Percentiles rank a stretch among this genome's conserved stretches.
phyloP scores from a whole-genome alignment of 345 rosid species.

The Erysimum cheiranthoides region DNA sequence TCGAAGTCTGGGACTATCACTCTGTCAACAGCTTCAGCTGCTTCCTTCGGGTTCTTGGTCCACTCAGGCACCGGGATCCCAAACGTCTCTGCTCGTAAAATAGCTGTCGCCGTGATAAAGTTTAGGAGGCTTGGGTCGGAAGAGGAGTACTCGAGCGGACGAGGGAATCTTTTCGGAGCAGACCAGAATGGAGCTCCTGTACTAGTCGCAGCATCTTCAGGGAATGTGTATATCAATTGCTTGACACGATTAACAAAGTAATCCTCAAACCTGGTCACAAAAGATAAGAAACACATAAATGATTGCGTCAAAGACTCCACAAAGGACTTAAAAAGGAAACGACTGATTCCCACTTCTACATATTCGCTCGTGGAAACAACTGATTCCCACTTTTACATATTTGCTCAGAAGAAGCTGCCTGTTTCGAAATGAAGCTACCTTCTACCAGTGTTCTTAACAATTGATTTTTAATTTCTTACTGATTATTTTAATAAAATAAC shows the following conservation, averaged over 20 bases:
- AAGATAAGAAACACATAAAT: slow-evolving; percentile 21
- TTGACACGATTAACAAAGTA: slow-evolving; percentile 82
- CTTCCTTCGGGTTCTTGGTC: slow-evolving; percentile 59
- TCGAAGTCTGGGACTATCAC: slow-evolving; percentile 72
- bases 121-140: slow-evolving; percentile 76
- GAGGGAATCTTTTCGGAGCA: slow-evolving; percentile 77
- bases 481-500: neutral
- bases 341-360: neutral
- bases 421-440: neutral
- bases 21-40: slow-evolving; percentile 62
- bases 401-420: too few species aligned
- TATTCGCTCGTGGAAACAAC: neutral
- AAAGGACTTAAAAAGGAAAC: neutral
- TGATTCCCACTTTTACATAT: neutral
- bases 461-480: neutral
- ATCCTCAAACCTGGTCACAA: slow-evolving; percentile 76
- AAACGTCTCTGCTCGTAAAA: slow-evolving; percentile 80
- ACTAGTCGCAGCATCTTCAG: slow-evolving; percentile 83
- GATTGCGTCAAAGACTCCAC: neutral
- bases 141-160: slow-evolving; percentile 65
- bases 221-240: slow-evolving; percentile 80
- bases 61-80: slow-evolving; percentile 83
- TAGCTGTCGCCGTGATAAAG: slow-evolving; percentile 73
- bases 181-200: slow-evolving; percentile 81
- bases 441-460: neutral